Conservation (phyloP, 306 rosid species). For the Gleditsia sinensis region DNA sequence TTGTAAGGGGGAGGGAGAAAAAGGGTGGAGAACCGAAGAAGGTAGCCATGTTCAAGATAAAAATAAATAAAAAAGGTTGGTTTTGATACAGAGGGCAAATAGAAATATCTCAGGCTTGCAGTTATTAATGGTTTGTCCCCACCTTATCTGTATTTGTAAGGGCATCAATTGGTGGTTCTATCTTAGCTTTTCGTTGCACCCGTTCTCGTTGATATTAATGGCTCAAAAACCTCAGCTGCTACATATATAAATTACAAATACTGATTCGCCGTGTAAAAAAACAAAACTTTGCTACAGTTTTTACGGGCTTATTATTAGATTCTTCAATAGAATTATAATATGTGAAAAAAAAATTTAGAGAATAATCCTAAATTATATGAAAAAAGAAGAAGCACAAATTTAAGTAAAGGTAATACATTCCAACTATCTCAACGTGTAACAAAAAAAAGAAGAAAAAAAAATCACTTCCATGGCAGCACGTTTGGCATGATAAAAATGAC, state of each 20-base stretch:
- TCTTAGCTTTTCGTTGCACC: slow-evolving; percentile 24
- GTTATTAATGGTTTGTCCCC: slow-evolving; percentile 29
- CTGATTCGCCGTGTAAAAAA: background rate
- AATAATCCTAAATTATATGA: too few species aligned
- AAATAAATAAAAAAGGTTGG: background rate
- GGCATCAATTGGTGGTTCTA: background rate
- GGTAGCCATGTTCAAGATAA: slow-evolving; percentile 65
- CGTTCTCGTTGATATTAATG: slow-evolving; percentile 18
- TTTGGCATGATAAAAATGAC: too few species aligned
- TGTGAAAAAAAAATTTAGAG: too few species aligned
- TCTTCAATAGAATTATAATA: too few species aligned
- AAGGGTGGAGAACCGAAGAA: slow-evolving; percentile 67
- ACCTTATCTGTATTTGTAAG: slow-evolving; percentile 47
- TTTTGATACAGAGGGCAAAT: slow-evolving; percentile 10
- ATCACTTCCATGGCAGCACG: too few species aligned
- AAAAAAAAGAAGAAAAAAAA: too few species aligned
- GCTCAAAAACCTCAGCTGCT: slow-evolving; percentile 7
- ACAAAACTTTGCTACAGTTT: too few species aligned
- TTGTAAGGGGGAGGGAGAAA: slow-evolving; percentile 65
- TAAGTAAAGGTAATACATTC: too few species aligned
- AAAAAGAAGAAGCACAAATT: too few species aligned
- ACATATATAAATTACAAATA: background rate
- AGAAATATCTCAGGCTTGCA: slow-evolving; percentile 19
- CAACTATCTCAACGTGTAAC: too few species aligned
- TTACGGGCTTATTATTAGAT: too few species aligned